Base-by-base conservation (phyloP, 768 basidiomycete species). In the Lyophyllum semitale region DNA sequence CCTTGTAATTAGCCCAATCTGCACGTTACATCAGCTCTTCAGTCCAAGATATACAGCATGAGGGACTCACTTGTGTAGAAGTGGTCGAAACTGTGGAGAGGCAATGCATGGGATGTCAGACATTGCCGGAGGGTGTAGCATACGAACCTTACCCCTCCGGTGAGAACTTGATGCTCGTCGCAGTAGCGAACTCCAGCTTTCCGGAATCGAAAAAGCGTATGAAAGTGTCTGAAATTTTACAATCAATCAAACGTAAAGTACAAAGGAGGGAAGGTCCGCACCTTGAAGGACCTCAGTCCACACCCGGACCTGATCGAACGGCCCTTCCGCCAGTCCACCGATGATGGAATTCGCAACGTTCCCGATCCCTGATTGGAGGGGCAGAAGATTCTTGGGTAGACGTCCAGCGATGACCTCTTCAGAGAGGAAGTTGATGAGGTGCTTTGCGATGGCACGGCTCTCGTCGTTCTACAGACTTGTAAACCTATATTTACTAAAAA, bases 291-390 rank as follows among this genome's bases (percentile, higher is more conserved):
- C 79, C 63, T 79, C 79, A 5, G 77, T 80, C 77, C 77, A 80
- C 13, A 79, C 79, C 61, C 77, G 75, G 7, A 80, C 78, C 46
- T 76, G 68, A 30, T 80, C 74, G 43, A 79, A 80, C 1, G 79
- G 78, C 1, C 78, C 79, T 0, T 75, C 76, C 0, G 78, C 78
- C 0, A 79, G 67, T 3, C 78, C 78, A 2, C 78, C 79, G 52
- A 80, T 80, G 51, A 80, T 79, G 0, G 73, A 76, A 52, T 80
- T 79, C 8, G 78, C 78, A 4, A 79, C 78, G 53, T 81, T 79
- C 0, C 78, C 78, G 13, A 79, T 79, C 1, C 78, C 79, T 0
- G 75, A 77, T 52, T 79, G 79, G 1, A 81, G 67, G 1, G 79
- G 78, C 0, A 81, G 69, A 4, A 79, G 65, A 0, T 70, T 73